These are phyloP conservation scores for Kodamaea kakaduensis DNA, from an alignment of 805 yeast genomes.

Conservation along the genomic window DNA sequence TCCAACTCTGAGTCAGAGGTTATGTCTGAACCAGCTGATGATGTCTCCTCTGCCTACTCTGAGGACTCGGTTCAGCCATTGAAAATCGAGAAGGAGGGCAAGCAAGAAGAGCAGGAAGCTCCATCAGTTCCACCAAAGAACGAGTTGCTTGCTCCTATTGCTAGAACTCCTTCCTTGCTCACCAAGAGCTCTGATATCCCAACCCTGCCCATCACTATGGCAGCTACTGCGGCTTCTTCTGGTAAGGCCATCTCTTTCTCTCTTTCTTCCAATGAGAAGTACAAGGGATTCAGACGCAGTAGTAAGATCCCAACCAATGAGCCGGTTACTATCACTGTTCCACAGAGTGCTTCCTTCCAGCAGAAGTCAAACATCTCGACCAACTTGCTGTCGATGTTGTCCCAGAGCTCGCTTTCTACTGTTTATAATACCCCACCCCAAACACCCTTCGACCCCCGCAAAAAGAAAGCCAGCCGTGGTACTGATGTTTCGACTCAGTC, in stretches of 20 bases:
- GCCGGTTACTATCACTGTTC: conserved; percentile 23
- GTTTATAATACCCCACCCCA: conserved; percentile 12
- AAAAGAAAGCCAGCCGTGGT: conserved; percentile 12
- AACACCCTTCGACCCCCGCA: conserved; percentile 23
- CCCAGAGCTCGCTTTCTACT: conserved; percentile 9
- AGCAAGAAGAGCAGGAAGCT: neutral
- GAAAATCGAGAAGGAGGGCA: conserved; percentile 13
- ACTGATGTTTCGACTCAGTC: conserved; percentile 9
- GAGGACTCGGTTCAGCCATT: conserved; percentile 21
- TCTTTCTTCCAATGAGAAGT: conserved; percentile 26
- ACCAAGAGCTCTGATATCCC: conserved; percentile 10
- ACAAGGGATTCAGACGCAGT: conserved; percentile 42
- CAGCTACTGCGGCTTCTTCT: conserved; percentile 8
- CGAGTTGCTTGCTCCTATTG: conserved; percentile 4
- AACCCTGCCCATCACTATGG: conserved; percentile 14
- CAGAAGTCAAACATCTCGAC: conserved; percentile 12
- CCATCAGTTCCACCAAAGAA: neutral
- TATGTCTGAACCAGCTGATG: conserved; percentile 6
- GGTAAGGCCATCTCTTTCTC: conserved; percentile 21
- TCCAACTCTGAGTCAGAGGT: conserved; percentile 12
- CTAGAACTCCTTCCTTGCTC: conserved; percentile 10
- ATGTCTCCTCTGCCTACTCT: conserved; percentile 17
- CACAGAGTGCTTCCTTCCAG: conserved; percentile 9
- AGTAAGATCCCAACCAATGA: conserved; percentile 16
- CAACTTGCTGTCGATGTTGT: conserved; percentile 12